Percentiles rank a stretch among this genome's conserved stretches.
These are phyloP conservation scores for Leccinum pseudoinsigne DNA, from an alignment of 1,284 basidiomycete species.

Conservation along the genomic window DNA sequence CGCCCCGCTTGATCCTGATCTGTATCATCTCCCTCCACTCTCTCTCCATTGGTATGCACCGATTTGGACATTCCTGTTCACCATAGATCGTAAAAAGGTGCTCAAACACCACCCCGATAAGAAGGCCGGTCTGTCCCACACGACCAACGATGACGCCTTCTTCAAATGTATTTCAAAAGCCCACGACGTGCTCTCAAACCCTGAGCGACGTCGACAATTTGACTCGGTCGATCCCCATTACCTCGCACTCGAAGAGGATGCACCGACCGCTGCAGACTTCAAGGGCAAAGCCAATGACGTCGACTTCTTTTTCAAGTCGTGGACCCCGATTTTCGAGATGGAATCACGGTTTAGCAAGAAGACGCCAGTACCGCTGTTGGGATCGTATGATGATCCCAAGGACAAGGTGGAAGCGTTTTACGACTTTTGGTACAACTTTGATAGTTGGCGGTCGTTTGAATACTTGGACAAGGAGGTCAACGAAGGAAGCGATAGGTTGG, in stretches of 20 bases:
- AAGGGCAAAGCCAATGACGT: constrained; percentile 49
- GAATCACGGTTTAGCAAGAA: constrained; percentile 91
- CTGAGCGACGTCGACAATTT: constrained; percentile 91
- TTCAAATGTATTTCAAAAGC: constrained; percentile 99
- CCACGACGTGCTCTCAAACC: constrained; percentile 86
- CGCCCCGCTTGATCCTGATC: constrained; percentile 14
- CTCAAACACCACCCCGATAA: constrained; percentile 99
- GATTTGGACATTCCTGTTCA: not conserved
- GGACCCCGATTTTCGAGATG: constrained; percentile 83
- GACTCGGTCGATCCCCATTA: constrained; percentile 91
- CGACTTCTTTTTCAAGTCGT: constrained; percentile 61
- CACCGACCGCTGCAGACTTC: constrained; percentile 69
- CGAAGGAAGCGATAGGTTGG: constrained; percentile 92
- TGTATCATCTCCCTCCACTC: not conserved
- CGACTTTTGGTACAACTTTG: constrained; percentile 99
- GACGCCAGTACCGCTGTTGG: constrained; percentile 87
- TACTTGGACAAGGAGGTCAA: constrained; percentile 99
- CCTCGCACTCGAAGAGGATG: constrained; percentile 74
- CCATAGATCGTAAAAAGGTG: constrained; percentile 95
- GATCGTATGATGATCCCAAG: constrained; percentile 73
- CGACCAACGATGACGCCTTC: constrained; percentile 94
- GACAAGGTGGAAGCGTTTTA: constrained; percentile 92
- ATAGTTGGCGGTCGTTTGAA: constrained; percentile 98
- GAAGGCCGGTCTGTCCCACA: constrained; percentile 78
- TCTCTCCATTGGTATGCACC: constrained; percentile 2